Evolutionary conservation across 805 yeast genomes (phyloP), one percentile per base, ranked within the genome.

Genomic region (Yamadazyma insecticola): DNA sequence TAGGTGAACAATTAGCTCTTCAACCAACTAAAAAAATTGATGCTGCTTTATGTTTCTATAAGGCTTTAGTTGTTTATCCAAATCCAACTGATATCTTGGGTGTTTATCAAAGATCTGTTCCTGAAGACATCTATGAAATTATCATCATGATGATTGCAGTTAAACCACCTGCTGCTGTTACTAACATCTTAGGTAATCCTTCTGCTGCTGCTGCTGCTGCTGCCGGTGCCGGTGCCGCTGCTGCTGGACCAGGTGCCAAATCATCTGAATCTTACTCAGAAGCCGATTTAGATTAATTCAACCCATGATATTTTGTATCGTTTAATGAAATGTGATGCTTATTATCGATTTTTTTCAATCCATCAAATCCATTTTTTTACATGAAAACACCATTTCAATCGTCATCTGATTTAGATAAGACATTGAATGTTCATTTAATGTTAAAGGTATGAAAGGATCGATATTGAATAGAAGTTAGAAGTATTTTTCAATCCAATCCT

Each of bases 11-110:
- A 57, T 67, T 84, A 46, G 75, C 86, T 41, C 67, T 74, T 42
- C 52, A 64, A 20, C 78, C 82, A 40, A 81, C 79, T 43, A 72
- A 74, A 45, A 86, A 83, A 57, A 61, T 82, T 42, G 86, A 81
- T 38, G 81, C 97, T 26, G 97, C 98, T 22, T 69, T 89, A 45
- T 74, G 81, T 45, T 92, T 88, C 73, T 92, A 92, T 75, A 84
- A 86, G 60, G 97, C 97, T 10, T 71, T 92, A 53, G 76, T 86
- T 24, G 89, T 88, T 30, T 90, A 89, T 60, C 97, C 98, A 40
- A 81, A 83, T 59, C 99, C 98, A 37, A 81, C 94, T 35, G 96
- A 87, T 50, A 76, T 92, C 48, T 72, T 92, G 55, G 82, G 81
- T 30, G 79, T 90, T 49, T 90, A 86, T 65, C 96, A 90, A 68